Percentiles rank a stretch among this genome's conserved stretches.
Conservation (phyloP, 306 rosid species). For the Sicyos edulis region DNA sequence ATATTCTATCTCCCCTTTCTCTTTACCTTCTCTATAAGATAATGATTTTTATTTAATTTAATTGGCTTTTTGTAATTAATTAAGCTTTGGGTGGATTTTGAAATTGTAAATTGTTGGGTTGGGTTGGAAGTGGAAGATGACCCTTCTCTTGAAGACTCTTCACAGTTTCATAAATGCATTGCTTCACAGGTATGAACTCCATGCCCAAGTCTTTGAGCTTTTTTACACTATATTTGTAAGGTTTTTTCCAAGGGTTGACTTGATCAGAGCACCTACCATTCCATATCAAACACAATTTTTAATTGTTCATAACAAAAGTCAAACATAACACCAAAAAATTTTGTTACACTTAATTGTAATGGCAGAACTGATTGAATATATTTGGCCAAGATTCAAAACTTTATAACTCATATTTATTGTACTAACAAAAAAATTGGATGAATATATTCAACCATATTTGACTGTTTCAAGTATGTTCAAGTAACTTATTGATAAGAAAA, state of each 20-base stretch:
- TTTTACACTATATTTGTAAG: constrained; percentile 63
- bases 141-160: constrained; percentile 82
- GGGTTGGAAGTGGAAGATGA: constrained; percentile 46
- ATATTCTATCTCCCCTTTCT: not conserved
- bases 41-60: not conserved
- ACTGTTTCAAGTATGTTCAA: too few relatives aligned
- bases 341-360: too few relatives aligned
- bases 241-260: constrained; percentile 58
- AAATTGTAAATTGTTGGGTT: not conserved
- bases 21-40: not conserved
- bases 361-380: too few relatives aligned
- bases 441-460: too few relatives aligned
- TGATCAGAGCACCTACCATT: constrained; percentile 66
- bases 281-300: not conserved
- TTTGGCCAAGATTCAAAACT: too few relatives aligned
- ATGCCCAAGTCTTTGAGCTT: constrained; percentile 68
- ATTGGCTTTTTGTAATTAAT: not conserved
- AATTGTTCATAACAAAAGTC: not conserved
- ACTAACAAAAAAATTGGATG: too few relatives aligned
- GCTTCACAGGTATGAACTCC: constrained; percentile 64
- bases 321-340: not conserved
- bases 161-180: constrained; percentile 73
- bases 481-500: too few relatives aligned
- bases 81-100: not conserved
- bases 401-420: too few relatives aligned